Evolutionary conservation across 2,329 filamentous ascomycete genomes (phyloP).

Genomic region (Triangularia verruculosa): DNA sequence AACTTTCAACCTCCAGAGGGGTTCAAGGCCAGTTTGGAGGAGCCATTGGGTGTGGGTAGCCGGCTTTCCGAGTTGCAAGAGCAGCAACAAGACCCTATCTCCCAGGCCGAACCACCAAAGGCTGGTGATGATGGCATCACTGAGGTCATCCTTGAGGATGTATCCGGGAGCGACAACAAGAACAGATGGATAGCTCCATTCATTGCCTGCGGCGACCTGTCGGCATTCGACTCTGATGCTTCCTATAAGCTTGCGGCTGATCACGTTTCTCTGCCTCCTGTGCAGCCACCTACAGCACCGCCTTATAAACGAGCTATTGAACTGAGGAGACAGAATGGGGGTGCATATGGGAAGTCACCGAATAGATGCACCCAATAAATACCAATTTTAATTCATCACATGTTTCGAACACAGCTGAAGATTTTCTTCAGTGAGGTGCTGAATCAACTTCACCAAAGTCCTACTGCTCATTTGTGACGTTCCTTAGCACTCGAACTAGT

Average conservation of each 20-base stretch:
- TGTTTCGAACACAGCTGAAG: too few species aligned
- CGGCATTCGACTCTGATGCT: constrained; percentile 91
- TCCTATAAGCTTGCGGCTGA: constrained; percentile 87
- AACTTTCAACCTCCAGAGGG: constrained; percentile 78
- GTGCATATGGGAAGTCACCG: constrained; percentile 64
- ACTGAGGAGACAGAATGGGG: constrained; percentile 70
- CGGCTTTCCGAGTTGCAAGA: constrained; percentile 50
- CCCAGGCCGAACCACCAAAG: constrained; percentile 43
- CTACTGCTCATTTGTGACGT: too few species aligned
- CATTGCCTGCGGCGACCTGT: constrained; percentile 93
- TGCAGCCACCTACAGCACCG: constrained; percentile 93
- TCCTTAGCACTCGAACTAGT: too few species aligned
- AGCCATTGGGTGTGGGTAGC: constrained; percentile 66
- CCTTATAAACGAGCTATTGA: constrained; percentile 92
- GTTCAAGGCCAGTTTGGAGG: constrained; percentile 72
- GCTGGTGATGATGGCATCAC: constrained; percentile 38
- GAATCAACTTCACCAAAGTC: too few species aligned
- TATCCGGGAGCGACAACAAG: constrained; percentile 39
- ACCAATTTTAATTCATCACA: too few species aligned
- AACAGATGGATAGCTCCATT: constrained; percentile 89
- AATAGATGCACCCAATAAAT: background rate
- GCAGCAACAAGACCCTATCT: constrained; percentile 44
- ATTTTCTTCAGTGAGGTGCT: too few species aligned
- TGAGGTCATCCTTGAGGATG: constrained; percentile 52
- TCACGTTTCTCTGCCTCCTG: constrained; percentile 81